phyloP scores from a whole-genome alignment of 2,329 filamentous ascomycete species.

The Penicillium sp. region DNA sequence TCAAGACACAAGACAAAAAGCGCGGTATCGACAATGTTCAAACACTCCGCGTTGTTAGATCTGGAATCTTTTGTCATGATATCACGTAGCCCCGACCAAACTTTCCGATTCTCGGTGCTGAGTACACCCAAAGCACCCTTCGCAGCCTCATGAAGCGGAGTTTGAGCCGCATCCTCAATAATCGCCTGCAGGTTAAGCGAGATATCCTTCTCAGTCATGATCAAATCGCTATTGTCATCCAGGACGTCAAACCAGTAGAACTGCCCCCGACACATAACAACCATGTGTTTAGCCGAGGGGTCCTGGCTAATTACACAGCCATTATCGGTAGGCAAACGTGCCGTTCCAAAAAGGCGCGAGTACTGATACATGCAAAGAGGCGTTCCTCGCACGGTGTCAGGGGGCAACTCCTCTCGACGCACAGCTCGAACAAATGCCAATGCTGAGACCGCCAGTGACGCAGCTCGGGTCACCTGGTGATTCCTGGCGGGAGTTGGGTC shows the following conservation, averaged over 20 bases:
- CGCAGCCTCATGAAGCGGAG: conserved; percentile 89
- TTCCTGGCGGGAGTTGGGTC: conserved; percentile 95
- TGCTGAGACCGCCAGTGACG: conserved; percentile 85
- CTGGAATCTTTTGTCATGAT: conserved; percentile 79
- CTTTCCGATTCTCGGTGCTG: conserved; percentile 93
- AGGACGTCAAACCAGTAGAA: conserved; percentile 99
- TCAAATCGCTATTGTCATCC: conserved; percentile 88
- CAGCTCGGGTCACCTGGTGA: conserved; percentile 92
- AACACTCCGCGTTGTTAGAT: conserved; percentile 92
- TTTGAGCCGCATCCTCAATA: conserved; percentile 83
- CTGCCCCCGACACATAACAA: conserved; percentile 90
- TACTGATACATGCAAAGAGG: conserved; percentile 99
- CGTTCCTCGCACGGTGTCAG: conserved; percentile 77
- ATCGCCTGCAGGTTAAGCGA: conserved; percentile 89
- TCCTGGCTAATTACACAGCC: conserved; percentile 97
- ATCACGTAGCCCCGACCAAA: conserved; percentile 89
- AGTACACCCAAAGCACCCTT: conserved; percentile 90
- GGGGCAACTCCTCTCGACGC: conserved; percentile 84
- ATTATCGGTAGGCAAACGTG: conserved; percentile 87
- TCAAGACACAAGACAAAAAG: conserved; percentile 91
- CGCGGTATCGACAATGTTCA: conserved; percentile 93
- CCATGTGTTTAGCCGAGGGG: conserved; percentile 85
- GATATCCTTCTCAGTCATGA: conserved; percentile 96
- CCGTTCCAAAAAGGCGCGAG: conserved; percentile 89
- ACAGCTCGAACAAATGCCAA: conserved; percentile 91